phyloP scores from a whole-genome alignment of 441 rosid genomes.

The Populus hybrid region DNA sequence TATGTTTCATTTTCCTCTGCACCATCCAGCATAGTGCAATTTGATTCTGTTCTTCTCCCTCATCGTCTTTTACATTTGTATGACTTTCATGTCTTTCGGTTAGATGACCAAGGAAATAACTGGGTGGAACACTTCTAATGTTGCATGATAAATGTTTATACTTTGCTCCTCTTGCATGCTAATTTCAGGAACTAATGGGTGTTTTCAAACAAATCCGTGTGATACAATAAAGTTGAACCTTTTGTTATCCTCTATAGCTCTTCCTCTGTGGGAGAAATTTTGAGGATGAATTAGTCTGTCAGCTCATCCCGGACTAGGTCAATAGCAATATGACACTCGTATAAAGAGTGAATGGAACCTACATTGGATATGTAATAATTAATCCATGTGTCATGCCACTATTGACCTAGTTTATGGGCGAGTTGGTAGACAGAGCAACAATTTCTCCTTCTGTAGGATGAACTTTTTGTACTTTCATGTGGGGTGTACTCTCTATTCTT shows the following conservation, averaged over 20 bases:
- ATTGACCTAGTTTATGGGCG: too few relatives aligned
- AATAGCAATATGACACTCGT: too few relatives aligned
- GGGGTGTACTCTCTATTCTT: neutral
- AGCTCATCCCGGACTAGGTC: too few relatives aligned
- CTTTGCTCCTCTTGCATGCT: neutral
- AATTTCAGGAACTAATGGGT: neutral
- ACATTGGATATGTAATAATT: too few relatives aligned
- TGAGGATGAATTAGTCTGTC: too few relatives aligned
- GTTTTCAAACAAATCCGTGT: neutral
- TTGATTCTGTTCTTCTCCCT: neutral
- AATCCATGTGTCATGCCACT: too few relatives aligned
- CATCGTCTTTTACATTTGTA: neutral
- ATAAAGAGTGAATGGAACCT: too few relatives aligned
- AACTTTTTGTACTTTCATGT: too few relatives aligned
- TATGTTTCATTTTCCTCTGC: conserved; percentile 24
- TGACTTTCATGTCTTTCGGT: neutral
- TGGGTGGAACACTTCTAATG: neutral
- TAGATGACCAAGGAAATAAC: neutral
- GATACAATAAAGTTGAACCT: too few relatives aligned
- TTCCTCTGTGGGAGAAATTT: neutral
- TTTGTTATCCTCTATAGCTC: neutral
- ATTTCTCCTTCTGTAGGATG: too few relatives aligned
- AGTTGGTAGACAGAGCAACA: too few relatives aligned
- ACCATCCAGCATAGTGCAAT: neutral
- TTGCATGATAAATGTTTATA: neutral